Percentiles rank a stretch among this genome's conserved stretches.
phyloP scores from a whole-genome alignment of 169 alveolate genomes.

The Plasmodium blacklocki region DNA sequence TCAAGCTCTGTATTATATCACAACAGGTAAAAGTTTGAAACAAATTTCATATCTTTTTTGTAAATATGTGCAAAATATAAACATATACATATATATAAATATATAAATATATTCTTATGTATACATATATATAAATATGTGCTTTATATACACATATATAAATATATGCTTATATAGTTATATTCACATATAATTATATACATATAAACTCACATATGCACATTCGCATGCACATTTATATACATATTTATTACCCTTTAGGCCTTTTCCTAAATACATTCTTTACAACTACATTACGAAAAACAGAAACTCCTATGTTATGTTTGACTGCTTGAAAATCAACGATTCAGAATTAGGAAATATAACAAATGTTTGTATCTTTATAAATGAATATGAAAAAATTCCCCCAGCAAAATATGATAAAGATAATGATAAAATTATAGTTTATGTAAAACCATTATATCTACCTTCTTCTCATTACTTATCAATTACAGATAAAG shows the following conservation, averaged over 20 bases:
- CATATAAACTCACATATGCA: not conserved
- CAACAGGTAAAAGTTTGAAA: slow-evolving; percentile 31
- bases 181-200: not conserved
- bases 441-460: slow-evolving; percentile 50
- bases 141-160: not conserved
- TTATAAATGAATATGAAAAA: slow-evolving; percentile 59
- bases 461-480: slow-evolving; percentile 65
- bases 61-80: too few species aligned
- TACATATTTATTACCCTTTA: not conserved
- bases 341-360: slow-evolving; percentile 69
- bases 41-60: not conserved
- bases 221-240: too few species aligned
- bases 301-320: slow-evolving; percentile 62
- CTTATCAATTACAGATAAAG: slow-evolving; percentile 37
- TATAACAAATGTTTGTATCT: slow-evolving; percentile 64
- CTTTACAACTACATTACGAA: slow-evolving; percentile 66
- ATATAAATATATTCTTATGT: not conserved
- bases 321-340: slow-evolving; percentile 65
- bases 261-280: slow-evolving; percentile 67
- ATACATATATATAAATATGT: not conserved
- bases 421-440: slow-evolving; percentile 50
- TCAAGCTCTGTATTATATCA: slow-evolving; percentile 47
- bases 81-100: not conserved
- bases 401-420: slow-evolving; percentile 71
- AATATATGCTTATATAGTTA: not conserved